Evolutionary conservation across 352 stramenopile genomes (phyloP).

Genomic region (Phytophthora europaea): DNA sequence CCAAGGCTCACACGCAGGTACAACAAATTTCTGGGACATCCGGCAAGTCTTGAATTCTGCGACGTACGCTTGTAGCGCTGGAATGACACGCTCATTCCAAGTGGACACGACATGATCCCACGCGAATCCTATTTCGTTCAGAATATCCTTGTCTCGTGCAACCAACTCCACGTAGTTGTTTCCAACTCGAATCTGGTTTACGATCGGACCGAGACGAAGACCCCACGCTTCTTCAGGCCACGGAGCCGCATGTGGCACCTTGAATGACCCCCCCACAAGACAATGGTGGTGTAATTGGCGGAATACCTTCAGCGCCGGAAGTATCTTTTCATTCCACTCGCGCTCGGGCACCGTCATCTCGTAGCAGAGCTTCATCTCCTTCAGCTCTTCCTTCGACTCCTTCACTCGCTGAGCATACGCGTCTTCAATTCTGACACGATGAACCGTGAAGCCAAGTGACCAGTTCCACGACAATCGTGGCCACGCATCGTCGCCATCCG

Average conservation of each 20-base stretch:
- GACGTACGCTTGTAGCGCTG: neutral
- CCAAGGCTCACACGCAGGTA: neutral
- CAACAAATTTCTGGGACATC: neutral
- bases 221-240: neutral
- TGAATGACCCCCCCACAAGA: neutral
- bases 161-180: neutral
- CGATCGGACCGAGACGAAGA: neutral
- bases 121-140: neutral
- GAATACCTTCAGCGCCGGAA: neutral
- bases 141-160: neutral
- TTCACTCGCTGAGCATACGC: neutral
- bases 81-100: neutral
- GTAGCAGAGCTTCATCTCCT: neutral
- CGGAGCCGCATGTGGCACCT: neutral
- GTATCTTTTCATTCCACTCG: neutral
- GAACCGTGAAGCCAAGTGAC: neutral
- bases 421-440: neutral
- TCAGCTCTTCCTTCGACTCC: neutral
- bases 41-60: neutral
- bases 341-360: neutral
- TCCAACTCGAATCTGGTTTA: neutral
- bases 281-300: neutral
- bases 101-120: neutral
- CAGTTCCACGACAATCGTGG: neutral
- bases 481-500: neutral